Percentiles rank a stretch among this genome's conserved stretches.
Conservation (phyloP, 176 grass and related monocot species). For the Zoysia pacifica region DNA sequence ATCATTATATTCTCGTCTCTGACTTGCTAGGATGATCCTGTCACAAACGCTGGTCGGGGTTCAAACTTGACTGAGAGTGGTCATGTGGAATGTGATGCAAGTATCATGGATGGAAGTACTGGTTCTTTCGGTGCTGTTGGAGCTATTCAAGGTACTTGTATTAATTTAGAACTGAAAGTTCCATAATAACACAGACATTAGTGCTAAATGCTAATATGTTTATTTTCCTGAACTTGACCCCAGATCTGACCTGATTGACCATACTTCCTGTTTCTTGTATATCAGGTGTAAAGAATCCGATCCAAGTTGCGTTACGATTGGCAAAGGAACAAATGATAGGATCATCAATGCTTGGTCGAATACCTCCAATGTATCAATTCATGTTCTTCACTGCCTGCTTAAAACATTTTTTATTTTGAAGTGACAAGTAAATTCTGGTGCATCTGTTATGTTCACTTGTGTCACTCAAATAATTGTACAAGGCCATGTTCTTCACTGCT, state of each 20-base stretch:
- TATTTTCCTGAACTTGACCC: conserved; percentile 2
- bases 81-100: conserved; percentile 89
- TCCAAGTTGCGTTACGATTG: conserved; percentile 67
- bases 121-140: conserved; percentile 87
- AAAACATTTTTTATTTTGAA: neutral
- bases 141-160: conserved; percentile 76
- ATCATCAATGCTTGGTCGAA: conserved; percentile 78
- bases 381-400: conserved; percentile 14
- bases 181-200: neutral
- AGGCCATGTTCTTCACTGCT: conserved; percentile 9
- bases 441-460: neutral
- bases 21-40: conserved; percentile 72
- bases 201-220: conserved; percentile 13
- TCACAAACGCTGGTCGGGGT: conserved; percentile 84
- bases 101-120: conserved; percentile 92
- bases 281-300: conserved; percentile 93
- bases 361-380: conserved; percentile 88
- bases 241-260: conserved; percentile 29
- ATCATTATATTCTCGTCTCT: conserved; percentile 22
- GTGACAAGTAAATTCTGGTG: conserved; percentile 8
- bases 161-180: neutral
- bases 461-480: neutral
- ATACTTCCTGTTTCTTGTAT: conserved; percentile 63
- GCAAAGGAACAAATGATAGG: conserved; percentile 80
- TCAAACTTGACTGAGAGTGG: conserved; percentile 91